These are phyloP conservation scores for Brassica nigra DNA, from an alignment of 345 rosid genomes.

Conservation along the genomic window DNA sequence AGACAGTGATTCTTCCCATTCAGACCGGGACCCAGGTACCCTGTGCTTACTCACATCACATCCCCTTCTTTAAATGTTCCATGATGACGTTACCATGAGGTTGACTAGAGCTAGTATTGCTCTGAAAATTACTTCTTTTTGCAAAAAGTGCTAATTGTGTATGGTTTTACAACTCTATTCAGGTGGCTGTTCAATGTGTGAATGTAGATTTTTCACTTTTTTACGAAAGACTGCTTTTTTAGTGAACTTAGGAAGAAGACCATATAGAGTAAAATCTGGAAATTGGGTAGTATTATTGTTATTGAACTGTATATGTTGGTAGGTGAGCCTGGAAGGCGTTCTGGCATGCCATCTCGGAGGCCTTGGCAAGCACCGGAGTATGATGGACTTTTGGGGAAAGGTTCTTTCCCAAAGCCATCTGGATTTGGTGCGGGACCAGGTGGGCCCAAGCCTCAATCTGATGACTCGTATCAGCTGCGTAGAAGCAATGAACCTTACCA, in stretches of 20 bases:
- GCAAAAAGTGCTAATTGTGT: constrained; percentile 3
- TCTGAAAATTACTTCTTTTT: neutral
- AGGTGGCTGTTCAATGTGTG: constrained; percentile 14
- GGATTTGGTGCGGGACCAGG: constrained; percentile 64
- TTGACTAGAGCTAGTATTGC: constrained; percentile 31
- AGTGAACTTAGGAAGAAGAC: constrained; percentile 15
- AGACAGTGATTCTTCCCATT: constrained; percentile 71
- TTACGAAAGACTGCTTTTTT: constrained; percentile 10
- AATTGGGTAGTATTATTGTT: constrained; percentile 18
- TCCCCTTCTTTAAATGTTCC: constrained; percentile 27
- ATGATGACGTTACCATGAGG: constrained; percentile 3
- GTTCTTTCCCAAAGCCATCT: constrained; percentile 84
- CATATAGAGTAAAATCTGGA: constrained; percentile 3
- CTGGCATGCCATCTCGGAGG: constrained; percentile 70
- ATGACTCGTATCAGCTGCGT: constrained; percentile 63
- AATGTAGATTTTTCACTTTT: constrained; percentile 6
- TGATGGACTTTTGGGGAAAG: constrained; percentile 98
- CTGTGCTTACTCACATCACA: constrained; percentile 6
- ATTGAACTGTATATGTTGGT: constrained; percentile 18
- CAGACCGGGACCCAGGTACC: constrained; percentile 79
- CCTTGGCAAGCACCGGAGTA: constrained; percentile 87
- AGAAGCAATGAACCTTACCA: constrained; percentile 86
- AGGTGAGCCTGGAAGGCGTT: constrained; percentile 70
- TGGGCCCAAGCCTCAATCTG: constrained; percentile 61
- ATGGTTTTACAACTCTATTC: constrained; percentile 10